These are phyloP conservation scores for Pseudogymnoascus verrucosus DNA, from an alignment of 2,329 filamentous ascomycete species.

Conservation along the genomic window DNA sequence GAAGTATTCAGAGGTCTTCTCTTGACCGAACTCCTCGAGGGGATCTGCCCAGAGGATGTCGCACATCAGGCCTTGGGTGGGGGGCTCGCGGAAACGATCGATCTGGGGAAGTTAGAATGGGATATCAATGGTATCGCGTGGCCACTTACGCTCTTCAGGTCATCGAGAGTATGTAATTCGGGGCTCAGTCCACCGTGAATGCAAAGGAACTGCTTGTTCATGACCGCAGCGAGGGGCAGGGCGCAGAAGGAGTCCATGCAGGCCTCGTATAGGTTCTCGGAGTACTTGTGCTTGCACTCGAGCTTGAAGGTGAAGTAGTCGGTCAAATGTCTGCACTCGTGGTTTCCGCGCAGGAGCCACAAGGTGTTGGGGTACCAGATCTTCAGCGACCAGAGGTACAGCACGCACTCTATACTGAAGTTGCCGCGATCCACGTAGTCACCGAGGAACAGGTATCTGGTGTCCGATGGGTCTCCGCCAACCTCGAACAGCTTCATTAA, in stretches of 20 bases:
- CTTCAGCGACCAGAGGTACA: conserved; percentile 97
- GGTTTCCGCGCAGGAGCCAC: conserved; percentile 94
- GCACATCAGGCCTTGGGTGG: conserved; percentile 97
- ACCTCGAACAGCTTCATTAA: conserved; percentile 99
- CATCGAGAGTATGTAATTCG: conserved; percentile 90
- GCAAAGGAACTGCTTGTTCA: conserved; percentile 99
- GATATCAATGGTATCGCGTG: neutral
- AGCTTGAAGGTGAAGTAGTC: conserved; percentile 99
- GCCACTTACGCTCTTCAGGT: conserved; percentile 70
- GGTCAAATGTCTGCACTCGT: conserved; percentile 96
- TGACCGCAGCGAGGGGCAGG: conserved; percentile 86
- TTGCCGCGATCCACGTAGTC: conserved; percentile 98
- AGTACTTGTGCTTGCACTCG: conserved; percentile 99
- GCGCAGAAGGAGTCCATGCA: conserved; percentile 98
- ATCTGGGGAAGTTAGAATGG: conserved; percentile 48
- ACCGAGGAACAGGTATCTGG: conserved; percentile 90
- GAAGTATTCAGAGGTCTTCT: conserved; percentile 97
- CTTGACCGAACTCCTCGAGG: conserved; percentile 95
- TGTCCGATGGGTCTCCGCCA: conserved; percentile 92
- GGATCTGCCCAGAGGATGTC: conserved; percentile 99
- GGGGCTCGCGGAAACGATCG: conserved; percentile 94
- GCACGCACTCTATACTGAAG: conserved; percentile 97
- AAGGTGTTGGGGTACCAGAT: conserved; percentile 98
- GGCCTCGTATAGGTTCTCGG: conserved; percentile 88
- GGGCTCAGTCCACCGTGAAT: conserved; percentile 96